These are phyloP conservation scores for Periconia sp. DNA, from an alignment of 2,329 filamentous ascomycete genomes.

Conservation along the genomic window DNA sequence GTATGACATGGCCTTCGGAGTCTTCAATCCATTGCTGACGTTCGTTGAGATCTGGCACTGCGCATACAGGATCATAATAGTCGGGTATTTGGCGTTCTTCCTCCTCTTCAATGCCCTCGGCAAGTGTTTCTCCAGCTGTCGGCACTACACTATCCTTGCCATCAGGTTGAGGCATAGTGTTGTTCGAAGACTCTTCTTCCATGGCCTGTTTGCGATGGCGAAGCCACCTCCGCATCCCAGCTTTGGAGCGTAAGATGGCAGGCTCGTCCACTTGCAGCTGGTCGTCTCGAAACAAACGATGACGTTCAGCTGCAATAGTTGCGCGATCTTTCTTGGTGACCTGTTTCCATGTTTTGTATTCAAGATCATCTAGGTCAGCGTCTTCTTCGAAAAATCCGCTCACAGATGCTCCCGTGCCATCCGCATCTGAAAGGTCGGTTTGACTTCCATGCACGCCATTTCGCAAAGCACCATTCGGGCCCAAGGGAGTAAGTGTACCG, in stretches of 20 bases:
- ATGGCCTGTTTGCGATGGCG: conserved; percentile 71
- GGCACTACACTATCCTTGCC: conserved; percentile 50
- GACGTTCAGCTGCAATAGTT: conserved; percentile 78
- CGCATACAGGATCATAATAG: conserved; percentile 87
- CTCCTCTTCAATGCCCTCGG: conserved; percentile 85
- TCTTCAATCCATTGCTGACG: conserved; percentile 88
- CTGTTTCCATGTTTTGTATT: conserved; percentile 98
- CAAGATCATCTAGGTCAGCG: conserved; percentile 79
- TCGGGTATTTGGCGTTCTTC: conserved; percentile 84
- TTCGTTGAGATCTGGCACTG: conserved; percentile 79
- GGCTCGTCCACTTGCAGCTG: conserved; percentile 85
- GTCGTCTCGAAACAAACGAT: conserved; percentile 81
- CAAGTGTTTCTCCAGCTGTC: conserved; percentile 72
- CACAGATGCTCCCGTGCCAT: conserved; percentile 67
- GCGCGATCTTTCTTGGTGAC: conserved; percentile 96
- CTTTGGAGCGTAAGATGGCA: conserved; percentile 79
- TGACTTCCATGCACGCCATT: conserved; percentile 66
- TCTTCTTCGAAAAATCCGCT: conserved; percentile 74
- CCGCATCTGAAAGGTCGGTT: conserved; percentile 83
- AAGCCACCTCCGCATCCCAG: conserved; percentile 86
- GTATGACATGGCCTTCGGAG: conserved; percentile 82
- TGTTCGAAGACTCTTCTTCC: conserved; percentile 47
- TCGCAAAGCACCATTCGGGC: conserved; percentile 66
- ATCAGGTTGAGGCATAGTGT: conserved; percentile 51
- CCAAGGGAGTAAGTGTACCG: conserved; percentile 75